phyloP scores from a whole-genome alignment of 495 filamentous ascomycete species.

The Astrothelium macrocarpum region DNA sequence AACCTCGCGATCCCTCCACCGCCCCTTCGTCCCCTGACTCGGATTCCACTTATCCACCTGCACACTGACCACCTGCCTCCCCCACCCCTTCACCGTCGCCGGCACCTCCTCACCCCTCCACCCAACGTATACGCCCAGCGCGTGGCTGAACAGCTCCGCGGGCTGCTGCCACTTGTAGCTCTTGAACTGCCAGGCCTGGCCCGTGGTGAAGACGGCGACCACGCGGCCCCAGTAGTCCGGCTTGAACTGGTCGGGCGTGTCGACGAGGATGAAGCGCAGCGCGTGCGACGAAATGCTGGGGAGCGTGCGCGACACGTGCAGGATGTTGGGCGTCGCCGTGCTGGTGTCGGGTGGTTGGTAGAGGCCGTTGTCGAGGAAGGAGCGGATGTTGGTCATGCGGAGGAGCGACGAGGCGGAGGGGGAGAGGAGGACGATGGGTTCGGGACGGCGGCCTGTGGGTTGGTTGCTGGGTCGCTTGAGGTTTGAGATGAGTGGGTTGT shows the following conservation, averaged over 20 bases:
- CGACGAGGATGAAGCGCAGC: conserved; percentile 89
- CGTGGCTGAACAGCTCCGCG: conserved; percentile 77
- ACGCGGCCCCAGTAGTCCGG: conserved; percentile 96
- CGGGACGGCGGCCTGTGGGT: conserved; percentile 48
- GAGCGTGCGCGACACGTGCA: conserved; percentile 71
- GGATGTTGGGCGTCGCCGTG: conserved; percentile 59
- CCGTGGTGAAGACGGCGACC: conserved; percentile 95
- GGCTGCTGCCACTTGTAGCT: conserved; percentile 93
- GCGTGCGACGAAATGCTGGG: conserved; percentile 66
- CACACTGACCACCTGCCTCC: conserved; percentile 65
- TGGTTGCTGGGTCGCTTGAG: conserved; percentile 32
- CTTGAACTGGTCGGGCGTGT: conserved; percentile 86
- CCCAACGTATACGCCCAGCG: conserved; percentile 79
- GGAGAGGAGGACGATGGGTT: conserved; percentile 96
- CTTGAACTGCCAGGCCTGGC: conserved; percentile 98
- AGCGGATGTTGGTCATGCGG: conserved; percentile 93
- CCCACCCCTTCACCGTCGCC: conserved; percentile 67
- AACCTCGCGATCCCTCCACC: conserved; percentile 88
- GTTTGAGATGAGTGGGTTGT: conserved; percentile 34
- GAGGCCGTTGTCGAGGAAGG: conserved; percentile 78
- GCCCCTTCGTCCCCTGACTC: conserved; percentile 38
- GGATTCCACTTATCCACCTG: conserved; percentile 67
- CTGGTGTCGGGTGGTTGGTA: conserved; percentile 70
- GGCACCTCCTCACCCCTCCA: conserved; percentile 76
- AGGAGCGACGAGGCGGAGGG: conserved; percentile 96